Evolutionary conservation across 805 yeast species (phyloP).

Genomic region (Scheffersomyces lignosus): DNA sequence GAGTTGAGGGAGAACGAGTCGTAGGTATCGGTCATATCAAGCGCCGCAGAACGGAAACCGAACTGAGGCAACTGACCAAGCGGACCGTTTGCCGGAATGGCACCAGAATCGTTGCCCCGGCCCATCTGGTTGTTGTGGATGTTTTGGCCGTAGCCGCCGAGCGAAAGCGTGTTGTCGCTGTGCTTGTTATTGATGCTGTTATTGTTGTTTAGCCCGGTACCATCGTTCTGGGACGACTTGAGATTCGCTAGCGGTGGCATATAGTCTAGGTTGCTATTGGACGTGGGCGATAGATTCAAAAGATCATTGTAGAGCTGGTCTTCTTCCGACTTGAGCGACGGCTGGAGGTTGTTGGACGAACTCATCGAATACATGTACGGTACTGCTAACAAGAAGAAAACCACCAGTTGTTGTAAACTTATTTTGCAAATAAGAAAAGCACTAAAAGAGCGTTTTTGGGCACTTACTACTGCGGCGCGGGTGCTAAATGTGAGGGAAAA

Average conservation of each 20-base stretch:
- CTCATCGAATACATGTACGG: neutral
- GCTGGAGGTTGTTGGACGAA: neutral
- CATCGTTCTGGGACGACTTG: neutral
- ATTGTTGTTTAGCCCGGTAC: no score
- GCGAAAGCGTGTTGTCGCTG: slow-evolving; percentile 8
- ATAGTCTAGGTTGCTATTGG: neutral
- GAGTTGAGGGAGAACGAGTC: neutral
- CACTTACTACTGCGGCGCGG: no score
- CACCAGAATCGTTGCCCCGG: neutral
- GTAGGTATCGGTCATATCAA: neutral
- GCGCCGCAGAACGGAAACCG: neutral
- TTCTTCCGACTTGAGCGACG: slow-evolving; percentile 15
- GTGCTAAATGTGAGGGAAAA: no score
- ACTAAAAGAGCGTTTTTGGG: no score
- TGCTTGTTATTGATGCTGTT: slow-evolving; percentile 6
- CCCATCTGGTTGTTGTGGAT: neutral
- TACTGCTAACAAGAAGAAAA: neutral
- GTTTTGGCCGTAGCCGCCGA: neutral
- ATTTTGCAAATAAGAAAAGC: no score
- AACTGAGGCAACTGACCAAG: no score
- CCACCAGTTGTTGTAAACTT: no score
- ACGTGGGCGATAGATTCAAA: slow-evolving; percentile 28
- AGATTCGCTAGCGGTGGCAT: neutral
- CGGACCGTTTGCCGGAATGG: no score
- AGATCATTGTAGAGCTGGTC: slow-evolving; percentile 28